Base-by-base conservation (phyloP, 768 basidiomycete genomes). In the Chalciporus piperatus region DNA sequence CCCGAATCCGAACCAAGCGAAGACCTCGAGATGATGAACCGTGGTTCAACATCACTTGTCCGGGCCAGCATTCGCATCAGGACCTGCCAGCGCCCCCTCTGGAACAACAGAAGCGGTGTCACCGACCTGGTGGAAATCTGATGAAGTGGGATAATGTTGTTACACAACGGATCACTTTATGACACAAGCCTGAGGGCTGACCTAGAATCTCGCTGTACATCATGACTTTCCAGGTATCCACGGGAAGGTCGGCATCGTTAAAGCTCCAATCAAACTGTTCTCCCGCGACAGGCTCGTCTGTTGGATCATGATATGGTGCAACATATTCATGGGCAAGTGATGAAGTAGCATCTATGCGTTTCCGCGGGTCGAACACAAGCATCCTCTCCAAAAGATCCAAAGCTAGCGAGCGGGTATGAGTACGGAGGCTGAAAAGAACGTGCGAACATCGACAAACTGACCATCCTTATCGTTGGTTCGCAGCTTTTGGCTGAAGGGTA, bases 181-280 rank as follows among this genome's bases (percentile, higher is more conserved):
- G 30, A n/a, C 9, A 20, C 44, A 23, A 20, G n/a, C n/a, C n/a
- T n/a, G n/a, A n/a, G 45, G 16, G 71, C 86, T 56, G 63, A 93
- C 94, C 93, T 12, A 98, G 77, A 57, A 98, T 98, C 72, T 99
- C 96, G 62, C 87, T 89, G 76, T 98, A 98, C 96, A 99, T 99
- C 97, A 99, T 99, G 66, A 97, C 96, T 74, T 98, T 98, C 97
- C 97, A 99, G 1, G 92, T 96, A 64, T 99, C 97, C 11, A 98
- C 90, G 0, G 97, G 97, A 41, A 99, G 77, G 69, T 99, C 97
- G 17, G 97, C 97, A 58, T 99, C 97, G 70, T 99, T 99, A 82
- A 99, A 99, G 63, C 87, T 90, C 97, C 97, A 99, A 71, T 99
- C 97, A 63, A 99, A 99, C 65, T 89, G 87, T 67, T 98, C 94